Evolutionary conservation across 192 early-diverging fungal species (phyloP), one percentile per base, ranked within the genome.

Genomic region (Linnemannia elongata): DNA sequence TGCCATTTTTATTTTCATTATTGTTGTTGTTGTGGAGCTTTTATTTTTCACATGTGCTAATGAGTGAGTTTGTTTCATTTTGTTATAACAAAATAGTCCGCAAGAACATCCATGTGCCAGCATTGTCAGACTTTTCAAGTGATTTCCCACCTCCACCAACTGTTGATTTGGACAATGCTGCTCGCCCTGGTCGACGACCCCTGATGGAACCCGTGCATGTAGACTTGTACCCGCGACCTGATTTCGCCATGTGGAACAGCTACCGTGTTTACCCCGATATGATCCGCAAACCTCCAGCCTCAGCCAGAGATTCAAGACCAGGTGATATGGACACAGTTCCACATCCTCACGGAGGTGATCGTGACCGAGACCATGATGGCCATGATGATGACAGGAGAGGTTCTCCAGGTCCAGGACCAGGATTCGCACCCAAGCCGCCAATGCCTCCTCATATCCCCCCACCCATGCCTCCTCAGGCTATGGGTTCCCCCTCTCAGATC

Each of bases 151-250:
- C 87, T 17, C 87, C 87, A 1, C 87, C 81, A 18, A 39, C 60
- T 8, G 82, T 83, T 22, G 75, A 88, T 73, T 41, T 88, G 72
- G 82, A 89, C 30, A 79, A 87, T 70, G 83, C 78, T 2, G 57
- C 63, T 66, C 77, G 77, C n/a, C 76, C 85, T 38, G 85, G 85
- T 3, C 83, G 89, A 17, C 69, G 83, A 55, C 89, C 84, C 18
- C 78, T 91, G 45, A 82, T 93, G 76, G 92, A 94, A 38, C 89
- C 94, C 27, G 92, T 94, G 35, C 89, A 95, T 79, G 87, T 94
- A 33, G 95, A 95, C 63, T 75, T 91, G 77, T 96, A 93, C 84
- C 94, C 94, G 27, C 88, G 94, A 27, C 96, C 96, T 17, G 96
- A 97, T 76, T 90, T 96, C 68, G 88, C 84, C 8, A 93, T 93